Base-by-base conservation (phyloP, 352 stramenopile genomes). In the Globisporangium okanoganense region DNA sequence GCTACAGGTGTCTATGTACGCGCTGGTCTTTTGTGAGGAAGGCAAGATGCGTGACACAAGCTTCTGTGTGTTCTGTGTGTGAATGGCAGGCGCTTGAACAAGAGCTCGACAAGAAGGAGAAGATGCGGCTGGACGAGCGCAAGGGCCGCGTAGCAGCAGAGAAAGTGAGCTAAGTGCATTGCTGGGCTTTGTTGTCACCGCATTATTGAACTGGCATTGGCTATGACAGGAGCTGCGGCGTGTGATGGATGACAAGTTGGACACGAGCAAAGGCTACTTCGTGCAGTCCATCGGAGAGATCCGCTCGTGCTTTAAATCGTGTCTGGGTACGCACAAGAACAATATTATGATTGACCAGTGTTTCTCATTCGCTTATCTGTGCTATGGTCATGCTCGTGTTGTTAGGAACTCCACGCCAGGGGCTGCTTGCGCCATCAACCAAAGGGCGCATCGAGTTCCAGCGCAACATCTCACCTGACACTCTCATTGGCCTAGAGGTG, bases 391-490 rank as follows among this genome's bases (percentile, higher is more conserved):
- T 58, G 52, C 3, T 10, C 29, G 8, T 10, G 10, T 55, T 58
- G 35, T 2, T 38, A 85, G 84, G 87, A 13, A 95, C 87, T 1
- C 88, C 88, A n/a, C 82, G 88, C 16, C 88, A 97, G 71, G 85
- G 85, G 0, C 76, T 83, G 27, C 76, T 95, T 8, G 88, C 84
- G 22, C 83, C 86, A 10, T 79, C 83, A 27, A 91, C 87, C 6
- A 64, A 76, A 22, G 86, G 74, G 0, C 72, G 78, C 44, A 87
- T 97, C 48, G 72, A 75, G 14, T 92, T 97, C 56, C 70, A 93
- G 38, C 85, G 90, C 33, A 90, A 61, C 67, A 77, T 97, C 24
- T 90, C 88, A 20, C 82, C 85, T 0, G 83, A 91, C 33, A 81
- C 86, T 14, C 73, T 97, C 22, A 62, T 81, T 48, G 84, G 81